Evolutionary conservation across 1,139 yeast genomes (phyloP).

Genomic region (Scheffersomyces lignicola): DNA sequence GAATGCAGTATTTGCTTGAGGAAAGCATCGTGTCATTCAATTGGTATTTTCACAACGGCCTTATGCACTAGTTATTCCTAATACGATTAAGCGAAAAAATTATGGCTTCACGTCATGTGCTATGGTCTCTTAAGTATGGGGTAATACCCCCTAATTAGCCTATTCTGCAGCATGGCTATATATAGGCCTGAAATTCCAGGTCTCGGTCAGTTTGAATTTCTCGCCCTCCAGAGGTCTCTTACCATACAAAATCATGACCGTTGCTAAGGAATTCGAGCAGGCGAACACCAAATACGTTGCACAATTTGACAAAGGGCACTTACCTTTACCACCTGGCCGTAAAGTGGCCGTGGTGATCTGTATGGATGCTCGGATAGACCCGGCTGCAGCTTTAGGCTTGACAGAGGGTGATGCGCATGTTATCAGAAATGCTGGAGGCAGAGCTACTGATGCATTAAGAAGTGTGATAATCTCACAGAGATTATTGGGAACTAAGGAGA

Average conservation of each 20-base stretch:
- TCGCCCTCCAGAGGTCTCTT: no score
- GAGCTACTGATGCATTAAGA: slow-evolving; percentile 41
- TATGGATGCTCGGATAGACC: slow-evolving; percentile 49
- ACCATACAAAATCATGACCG: slow-evolving; percentile 23
- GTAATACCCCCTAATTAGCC: no score
- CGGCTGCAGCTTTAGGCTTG: slow-evolving; percentile 40
- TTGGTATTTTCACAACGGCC: no score
- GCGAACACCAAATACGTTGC: slow-evolving; percentile 20
- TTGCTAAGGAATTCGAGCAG: slow-evolving; percentile 24
- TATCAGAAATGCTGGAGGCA: slow-evolving; percentile 47
- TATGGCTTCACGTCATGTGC: slow-evolving; percentile 1
- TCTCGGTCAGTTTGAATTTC: no score
- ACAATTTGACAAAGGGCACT: slow-evolving; percentile 22
- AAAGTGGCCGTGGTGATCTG: slow-evolving; percentile 39
- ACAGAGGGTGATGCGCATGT: slow-evolving; percentile 47
- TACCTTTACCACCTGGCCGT: slow-evolving; percentile 37
- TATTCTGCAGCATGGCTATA: no score
- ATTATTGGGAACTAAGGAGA: slow-evolving; percentile 37
- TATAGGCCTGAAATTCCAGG: no score
- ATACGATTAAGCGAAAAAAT: slow-evolving; percentile 1
- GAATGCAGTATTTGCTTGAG: no score
- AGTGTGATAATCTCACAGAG: slow-evolving; percentile 37
- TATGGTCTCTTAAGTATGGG: background rate
- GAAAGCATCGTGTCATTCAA: no score
- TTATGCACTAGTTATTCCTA: no score